Conservation (phyloP, 768 basidiomycete genomes). For the Podaxis sp. region DNA sequence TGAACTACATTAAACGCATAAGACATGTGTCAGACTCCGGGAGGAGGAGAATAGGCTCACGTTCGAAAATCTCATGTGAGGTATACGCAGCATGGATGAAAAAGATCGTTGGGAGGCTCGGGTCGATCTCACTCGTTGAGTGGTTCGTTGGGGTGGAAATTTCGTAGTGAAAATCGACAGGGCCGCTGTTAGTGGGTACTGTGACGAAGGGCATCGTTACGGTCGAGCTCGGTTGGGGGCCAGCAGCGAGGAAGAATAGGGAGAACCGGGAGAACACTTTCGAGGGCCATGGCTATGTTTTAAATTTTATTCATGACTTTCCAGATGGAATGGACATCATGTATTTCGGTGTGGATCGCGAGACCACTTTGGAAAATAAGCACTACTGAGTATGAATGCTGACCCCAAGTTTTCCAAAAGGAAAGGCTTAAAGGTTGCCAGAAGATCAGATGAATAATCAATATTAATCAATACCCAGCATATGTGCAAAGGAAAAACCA, state of each 20-base stretch:
- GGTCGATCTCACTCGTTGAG: constrained; percentile 29
- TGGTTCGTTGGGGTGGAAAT: constrained; percentile 37
- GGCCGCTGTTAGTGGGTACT: constrained; percentile 29
- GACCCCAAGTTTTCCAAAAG: background rate
- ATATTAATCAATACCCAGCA: background rate
- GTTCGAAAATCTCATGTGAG: constrained; percentile 33
- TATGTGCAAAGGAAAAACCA: background rate
- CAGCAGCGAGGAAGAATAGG: background rate
- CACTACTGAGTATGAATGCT: background rate
- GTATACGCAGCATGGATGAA: constrained; percentile 38
- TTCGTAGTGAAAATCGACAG: constrained; percentile 31
- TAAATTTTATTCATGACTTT: background rate
- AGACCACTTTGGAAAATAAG: background rate
- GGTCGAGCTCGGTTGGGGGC: background rate
- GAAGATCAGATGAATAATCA: background rate
- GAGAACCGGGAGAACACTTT: background rate
- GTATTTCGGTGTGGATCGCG: background rate
- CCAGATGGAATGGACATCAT: background rate
- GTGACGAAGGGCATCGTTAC: constrained; percentile 31
- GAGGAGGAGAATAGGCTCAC: constrained; percentile 23
- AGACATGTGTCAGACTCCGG: background rate
- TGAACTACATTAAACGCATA: constrained; percentile 25
- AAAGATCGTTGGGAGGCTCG: constrained; percentile 35
- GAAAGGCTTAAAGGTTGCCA: background rate
- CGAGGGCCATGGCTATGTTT: background rate